Percentiles rank a stretch among this genome's conserved stretches.
phyloP scores from a whole-genome alignment of 306 rosid genomes.

The Acmispon strigosus region DNA sequence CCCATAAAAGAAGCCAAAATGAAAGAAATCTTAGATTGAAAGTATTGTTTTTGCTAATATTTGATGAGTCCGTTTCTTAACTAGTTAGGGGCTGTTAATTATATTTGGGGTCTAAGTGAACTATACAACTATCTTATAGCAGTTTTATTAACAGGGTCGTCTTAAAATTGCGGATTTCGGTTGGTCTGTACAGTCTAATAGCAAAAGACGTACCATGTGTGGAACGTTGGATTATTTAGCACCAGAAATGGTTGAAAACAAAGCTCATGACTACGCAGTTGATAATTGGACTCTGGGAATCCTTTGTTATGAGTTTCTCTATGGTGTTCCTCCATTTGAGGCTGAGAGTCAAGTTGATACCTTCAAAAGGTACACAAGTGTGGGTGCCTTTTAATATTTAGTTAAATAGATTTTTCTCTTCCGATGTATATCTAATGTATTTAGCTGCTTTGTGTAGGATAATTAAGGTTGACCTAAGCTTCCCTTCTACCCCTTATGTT shows the following conservation, averaged over 20 bases:
- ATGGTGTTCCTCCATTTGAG: conserved; percentile 84
- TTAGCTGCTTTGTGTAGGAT: conserved; percentile 46
- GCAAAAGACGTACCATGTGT: conserved; percentile 85
- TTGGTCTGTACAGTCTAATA: conserved; percentile 89
- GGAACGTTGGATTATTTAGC: conserved; percentile 93
- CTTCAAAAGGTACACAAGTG: conserved; percentile 46
- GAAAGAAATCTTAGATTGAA: background rate
- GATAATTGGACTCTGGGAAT: conserved; percentile 90
- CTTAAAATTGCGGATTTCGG: conserved; percentile 95
- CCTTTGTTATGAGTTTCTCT: conserved; percentile 90
- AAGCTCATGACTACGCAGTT: conserved; percentile 79
- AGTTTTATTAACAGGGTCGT: conserved; percentile 50
- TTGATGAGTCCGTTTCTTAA: background rate
- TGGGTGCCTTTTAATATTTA: background rate
- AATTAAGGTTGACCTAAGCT: conserved; percentile 57
- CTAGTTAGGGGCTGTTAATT: background rate
- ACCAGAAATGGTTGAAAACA: conserved; percentile 89
- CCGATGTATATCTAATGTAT: background rate
- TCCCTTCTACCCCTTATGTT: conserved; percentile 54
- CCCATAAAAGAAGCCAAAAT: background rate
- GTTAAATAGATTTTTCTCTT: background rate
- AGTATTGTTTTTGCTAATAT: background rate
- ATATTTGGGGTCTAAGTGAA: background rate
- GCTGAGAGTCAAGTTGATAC: conserved; percentile 82
- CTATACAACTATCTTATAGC: background rate